Percentiles rank a stretch among this genome's conserved stretches.
phyloP scores from a whole-genome alignment of 108 stramenopile genomes.

The Heterococcus sp. region DNA sequence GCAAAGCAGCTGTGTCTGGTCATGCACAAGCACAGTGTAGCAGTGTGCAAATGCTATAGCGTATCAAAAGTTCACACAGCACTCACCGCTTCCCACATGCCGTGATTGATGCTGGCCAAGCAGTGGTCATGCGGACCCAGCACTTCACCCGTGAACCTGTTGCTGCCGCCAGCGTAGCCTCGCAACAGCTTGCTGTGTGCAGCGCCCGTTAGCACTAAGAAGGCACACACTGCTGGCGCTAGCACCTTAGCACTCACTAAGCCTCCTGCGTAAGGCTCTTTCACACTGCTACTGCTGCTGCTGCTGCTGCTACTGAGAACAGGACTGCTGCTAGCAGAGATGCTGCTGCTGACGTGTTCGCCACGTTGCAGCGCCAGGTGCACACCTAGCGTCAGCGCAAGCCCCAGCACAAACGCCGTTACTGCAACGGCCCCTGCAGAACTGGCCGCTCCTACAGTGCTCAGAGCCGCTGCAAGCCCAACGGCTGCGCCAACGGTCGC shows the following conservation, averaged over 20 bases:
- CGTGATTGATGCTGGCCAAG: neutral
- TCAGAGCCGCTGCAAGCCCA: conserved; percentile 8
- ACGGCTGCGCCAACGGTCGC: conserved; percentile 10
- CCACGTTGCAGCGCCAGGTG: neutral
- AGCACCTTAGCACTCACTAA: conserved; percentile 4
- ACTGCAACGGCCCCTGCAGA: neutral
- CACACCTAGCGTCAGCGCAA: conserved; percentile 2
- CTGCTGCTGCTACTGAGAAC: too few relatives aligned
- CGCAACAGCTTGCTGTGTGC: neutral
- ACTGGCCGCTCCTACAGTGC: neutral
- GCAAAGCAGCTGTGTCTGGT: too few relatives aligned
- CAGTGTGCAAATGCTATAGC: too few relatives aligned
- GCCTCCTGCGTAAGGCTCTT: conserved; percentile 4
- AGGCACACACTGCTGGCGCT: neutral
- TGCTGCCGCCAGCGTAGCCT: neutral
- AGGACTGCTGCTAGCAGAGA: neutral
- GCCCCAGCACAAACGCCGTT: conserved; percentile 5
- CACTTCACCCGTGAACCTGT: neutral
- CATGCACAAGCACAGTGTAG: too few relatives aligned
- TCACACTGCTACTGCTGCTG: neutral
- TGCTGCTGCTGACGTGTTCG: neutral
- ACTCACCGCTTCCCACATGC: neutral
- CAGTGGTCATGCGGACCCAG: neutral
- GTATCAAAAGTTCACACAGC: too few relatives aligned
- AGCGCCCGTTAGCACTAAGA: neutral